These are phyloP conservation scores for Neurospora sp. DNA, from an alignment of 495 filamentous ascomycete genomes.

Conservation along the genomic window DNA sequence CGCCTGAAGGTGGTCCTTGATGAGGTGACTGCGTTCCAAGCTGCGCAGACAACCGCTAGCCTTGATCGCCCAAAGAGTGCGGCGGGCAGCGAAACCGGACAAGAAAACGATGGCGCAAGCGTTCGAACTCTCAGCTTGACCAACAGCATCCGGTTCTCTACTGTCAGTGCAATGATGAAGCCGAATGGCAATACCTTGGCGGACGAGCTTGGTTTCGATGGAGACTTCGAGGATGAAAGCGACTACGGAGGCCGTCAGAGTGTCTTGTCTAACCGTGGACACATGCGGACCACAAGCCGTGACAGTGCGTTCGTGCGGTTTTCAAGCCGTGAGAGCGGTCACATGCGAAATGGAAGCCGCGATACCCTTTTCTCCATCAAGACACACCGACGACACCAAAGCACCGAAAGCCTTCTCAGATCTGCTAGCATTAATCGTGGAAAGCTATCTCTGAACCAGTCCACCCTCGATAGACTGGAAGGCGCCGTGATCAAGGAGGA, in stretches of 20 bases:
- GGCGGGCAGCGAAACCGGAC: constrained; percentile 38
- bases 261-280: constrained; percentile 30
- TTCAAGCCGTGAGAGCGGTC: constrained; percentile 10
- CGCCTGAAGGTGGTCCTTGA: constrained; percentile 73
- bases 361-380: constrained; percentile 33
- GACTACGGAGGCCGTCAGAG: constrained; percentile 46
- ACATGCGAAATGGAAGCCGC: constrained; percentile 25
- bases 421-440: constrained; percentile 39
- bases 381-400: constrained; percentile 37
- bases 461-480: constrained; percentile 40
- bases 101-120: constrained; percentile 67
- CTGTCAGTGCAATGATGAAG: constrained; percentile 46
- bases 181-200: constrained; percentile 67
- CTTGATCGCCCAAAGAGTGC: constrained; percentile 36
- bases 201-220: constrained; percentile 80
- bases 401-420: constrained; percentile 40
- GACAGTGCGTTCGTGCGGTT: constrained; percentile 10
- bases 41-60: constrained; percentile 34
- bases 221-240: constrained; percentile 56
- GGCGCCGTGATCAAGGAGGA: constrained; percentile 40
- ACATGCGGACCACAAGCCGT: constrained; percentile 27
- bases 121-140: constrained; percentile 67
- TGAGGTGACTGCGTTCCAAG: constrained; percentile 70
- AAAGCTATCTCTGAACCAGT: constrained; percentile 35
- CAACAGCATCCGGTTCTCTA: constrained; percentile 64